Conservation (phyloP, 2,329 filamentous ascomycete species). For the Pseudogymnoascus sp. region DNA sequence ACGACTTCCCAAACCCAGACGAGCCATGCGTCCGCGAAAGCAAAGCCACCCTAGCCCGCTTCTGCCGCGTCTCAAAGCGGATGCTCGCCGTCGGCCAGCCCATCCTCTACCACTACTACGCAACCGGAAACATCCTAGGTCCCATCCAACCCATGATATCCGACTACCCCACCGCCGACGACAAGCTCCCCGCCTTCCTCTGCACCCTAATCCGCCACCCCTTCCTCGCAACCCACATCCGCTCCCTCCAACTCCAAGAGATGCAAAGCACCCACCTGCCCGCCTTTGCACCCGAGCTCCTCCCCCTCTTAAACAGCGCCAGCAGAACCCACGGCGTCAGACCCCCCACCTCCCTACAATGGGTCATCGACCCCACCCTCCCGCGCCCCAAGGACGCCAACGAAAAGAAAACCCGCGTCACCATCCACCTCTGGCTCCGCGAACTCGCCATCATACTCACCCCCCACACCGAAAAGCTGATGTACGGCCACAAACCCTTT, state of each 20-base stretch:
- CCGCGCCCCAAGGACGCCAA: not conserved
- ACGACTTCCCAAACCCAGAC: not conserved
- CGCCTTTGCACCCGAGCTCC: not conserved
- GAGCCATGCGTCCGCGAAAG: not conserved
- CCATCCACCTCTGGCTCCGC: not conserved
- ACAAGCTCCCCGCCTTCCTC: not conserved
- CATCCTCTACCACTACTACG: not conserved
- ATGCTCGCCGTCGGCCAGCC: not conserved
- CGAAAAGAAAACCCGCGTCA: not conserved
- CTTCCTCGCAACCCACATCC: not conserved
- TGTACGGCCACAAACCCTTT: not conserved
- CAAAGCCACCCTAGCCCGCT: not conserved
- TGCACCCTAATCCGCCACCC: not conserved
- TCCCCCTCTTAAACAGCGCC: not conserved
- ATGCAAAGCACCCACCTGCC: not conserved
- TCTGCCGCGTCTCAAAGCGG: not conserved
- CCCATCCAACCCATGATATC: not conserved
- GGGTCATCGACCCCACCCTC: not conserved
- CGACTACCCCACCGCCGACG: not conserved
- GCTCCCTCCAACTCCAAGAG: not conserved
- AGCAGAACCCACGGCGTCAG: not conserved
- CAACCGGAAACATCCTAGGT: not conserved
- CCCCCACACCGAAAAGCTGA: not conserved
- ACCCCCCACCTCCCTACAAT: not conserved
- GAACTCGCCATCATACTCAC: not conserved